phyloP scores from a whole-genome alignment of 208 protist genomes.

The Trichomonas gallinae region DNA sequence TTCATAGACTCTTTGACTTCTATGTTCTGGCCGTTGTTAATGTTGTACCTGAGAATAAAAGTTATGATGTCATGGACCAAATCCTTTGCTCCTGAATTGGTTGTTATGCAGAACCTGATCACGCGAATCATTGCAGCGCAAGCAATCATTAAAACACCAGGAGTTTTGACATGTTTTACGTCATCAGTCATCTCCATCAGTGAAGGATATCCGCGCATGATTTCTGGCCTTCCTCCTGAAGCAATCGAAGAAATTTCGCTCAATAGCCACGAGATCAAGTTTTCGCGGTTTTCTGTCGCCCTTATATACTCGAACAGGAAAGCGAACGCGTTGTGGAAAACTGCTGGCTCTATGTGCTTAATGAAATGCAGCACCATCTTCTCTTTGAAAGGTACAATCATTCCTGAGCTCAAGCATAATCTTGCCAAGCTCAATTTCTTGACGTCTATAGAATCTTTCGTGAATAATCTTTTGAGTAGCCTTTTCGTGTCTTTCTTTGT shows the following conservation, averaged over 20 bases:
- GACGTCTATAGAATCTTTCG: background rate
- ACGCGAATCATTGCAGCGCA: background rate
- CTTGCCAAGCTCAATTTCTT: background rate
- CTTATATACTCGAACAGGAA: background rate
- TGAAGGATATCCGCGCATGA: background rate
- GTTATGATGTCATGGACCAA: background rate
- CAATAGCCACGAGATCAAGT: background rate
- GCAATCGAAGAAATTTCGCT: background rate
- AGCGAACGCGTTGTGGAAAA: background rate
- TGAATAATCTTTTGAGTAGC: background rate
- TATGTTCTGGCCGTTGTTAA: background rate
- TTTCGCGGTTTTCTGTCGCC: background rate
- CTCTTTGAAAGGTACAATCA: background rate
- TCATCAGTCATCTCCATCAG: background rate
- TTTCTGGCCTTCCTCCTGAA: background rate
- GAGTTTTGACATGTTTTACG: background rate
- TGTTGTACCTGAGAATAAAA: background rate
- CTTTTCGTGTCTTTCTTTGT: background rate
- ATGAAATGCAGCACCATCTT: background rate
- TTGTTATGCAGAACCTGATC: background rate
- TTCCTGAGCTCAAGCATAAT: background rate
- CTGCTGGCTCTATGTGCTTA: background rate
- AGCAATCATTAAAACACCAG: background rate
- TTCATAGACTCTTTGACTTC: background rate
- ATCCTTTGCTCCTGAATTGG: background rate